Percentiles rank a stretch among this genome's conserved stretches.
Evolutionary conservation across 768 basidiomycete genomes (phyloP).

Genomic region (Amanita muscaria): DNA sequence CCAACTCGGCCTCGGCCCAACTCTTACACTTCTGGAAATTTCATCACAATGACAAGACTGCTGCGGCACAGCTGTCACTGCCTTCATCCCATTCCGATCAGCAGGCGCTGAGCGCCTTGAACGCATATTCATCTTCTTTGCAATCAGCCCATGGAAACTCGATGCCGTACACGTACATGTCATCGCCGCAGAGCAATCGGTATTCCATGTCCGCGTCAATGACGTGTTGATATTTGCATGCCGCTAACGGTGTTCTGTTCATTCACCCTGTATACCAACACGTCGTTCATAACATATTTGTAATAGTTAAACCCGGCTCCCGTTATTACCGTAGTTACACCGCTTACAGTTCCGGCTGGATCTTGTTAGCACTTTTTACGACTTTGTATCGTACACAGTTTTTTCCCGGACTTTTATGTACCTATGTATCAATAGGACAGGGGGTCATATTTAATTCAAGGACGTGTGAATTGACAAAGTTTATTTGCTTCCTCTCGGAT

Average conservation of each 20-base stretch:
- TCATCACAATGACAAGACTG: constrained; percentile 20
- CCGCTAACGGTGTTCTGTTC: too few species aligned
- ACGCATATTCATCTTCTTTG: constrained; percentile 11
- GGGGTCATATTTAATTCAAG: constrained; percentile 21
- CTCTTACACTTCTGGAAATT: constrained; percentile 43
- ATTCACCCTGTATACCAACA: constrained; percentile 8
- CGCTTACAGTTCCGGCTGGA: not conserved
- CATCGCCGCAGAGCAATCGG: constrained; percentile 24
- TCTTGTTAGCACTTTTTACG: constrained; percentile 5
- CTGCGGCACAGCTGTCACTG: constrained; percentile 5
- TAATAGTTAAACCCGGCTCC: constrained; percentile 7
- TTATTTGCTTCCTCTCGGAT: constrained; percentile 61
- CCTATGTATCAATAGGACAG: constrained; percentile 3
- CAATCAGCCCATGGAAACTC: constrained; percentile 15
- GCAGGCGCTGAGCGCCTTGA: not conserved
- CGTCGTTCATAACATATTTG: not conserved
- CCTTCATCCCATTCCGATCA: not conserved
- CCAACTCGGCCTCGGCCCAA: constrained; percentile 49
- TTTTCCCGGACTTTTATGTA: too few species aligned
- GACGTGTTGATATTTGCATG: constrained; percentile 11
- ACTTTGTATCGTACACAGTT: not conserved
- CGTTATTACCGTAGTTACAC: not conserved
- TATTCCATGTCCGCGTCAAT: constrained; percentile 15
- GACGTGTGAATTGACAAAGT: constrained; percentile 38
- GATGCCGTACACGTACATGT: constrained; percentile 34